Percentiles rank a stretch among this genome's conserved stretches.
Evolutionary conservation across 2,329 filamentous ascomycete genomes (phyloP).

Genomic region (Exophiala spinifera): DNA sequence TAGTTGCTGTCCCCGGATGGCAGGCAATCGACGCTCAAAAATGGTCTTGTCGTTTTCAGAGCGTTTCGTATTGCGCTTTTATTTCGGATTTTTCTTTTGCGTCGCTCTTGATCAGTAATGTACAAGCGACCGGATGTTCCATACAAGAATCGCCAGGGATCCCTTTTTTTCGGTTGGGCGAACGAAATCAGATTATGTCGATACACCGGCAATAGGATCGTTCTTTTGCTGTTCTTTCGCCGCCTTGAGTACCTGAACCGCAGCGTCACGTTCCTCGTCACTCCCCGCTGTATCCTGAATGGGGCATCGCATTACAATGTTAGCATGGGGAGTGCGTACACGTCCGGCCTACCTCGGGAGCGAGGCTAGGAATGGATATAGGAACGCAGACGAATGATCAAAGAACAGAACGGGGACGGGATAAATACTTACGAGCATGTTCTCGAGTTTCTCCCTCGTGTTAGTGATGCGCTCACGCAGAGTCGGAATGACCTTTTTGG

Average conservation of each 20-base stretch:
- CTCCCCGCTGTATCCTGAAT: constrained; percentile 42
- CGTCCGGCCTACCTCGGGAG: not conserved
- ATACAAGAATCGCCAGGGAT: not conserved
- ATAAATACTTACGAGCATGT: constrained; percentile 61
- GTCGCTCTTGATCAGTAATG: too few relatives aligned
- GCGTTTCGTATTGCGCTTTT: too few relatives aligned
- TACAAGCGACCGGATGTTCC: too few relatives aligned
- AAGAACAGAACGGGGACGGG: not conserved
- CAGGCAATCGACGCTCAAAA: too few relatives aligned
- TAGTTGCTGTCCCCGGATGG: too few relatives aligned
- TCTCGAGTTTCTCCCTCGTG: constrained; percentile 70
- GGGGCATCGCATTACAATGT: too few relatives aligned
- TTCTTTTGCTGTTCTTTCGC: constrained; percentile 42
- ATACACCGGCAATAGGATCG: constrained; percentile 31
- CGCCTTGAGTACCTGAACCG: constrained; percentile 53
- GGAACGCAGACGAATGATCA: not conserved
- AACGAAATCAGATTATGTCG: constrained; percentile 22
- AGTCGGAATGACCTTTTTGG: constrained; percentile 73
- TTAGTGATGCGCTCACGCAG: constrained; percentile 68
- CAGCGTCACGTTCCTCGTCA: constrained; percentile 52
- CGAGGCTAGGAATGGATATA: not conserved
- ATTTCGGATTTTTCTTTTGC: too few relatives aligned
- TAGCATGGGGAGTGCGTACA: too few relatives aligned
- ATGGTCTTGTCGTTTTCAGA: too few relatives aligned
- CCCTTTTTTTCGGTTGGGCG: too few relatives aligned